These are phyloP conservation scores for Pseudocercospora crystallina DNA, from an alignment of 2,329 filamentous ascomycete genomes.

Conservation along the genomic window DNA sequence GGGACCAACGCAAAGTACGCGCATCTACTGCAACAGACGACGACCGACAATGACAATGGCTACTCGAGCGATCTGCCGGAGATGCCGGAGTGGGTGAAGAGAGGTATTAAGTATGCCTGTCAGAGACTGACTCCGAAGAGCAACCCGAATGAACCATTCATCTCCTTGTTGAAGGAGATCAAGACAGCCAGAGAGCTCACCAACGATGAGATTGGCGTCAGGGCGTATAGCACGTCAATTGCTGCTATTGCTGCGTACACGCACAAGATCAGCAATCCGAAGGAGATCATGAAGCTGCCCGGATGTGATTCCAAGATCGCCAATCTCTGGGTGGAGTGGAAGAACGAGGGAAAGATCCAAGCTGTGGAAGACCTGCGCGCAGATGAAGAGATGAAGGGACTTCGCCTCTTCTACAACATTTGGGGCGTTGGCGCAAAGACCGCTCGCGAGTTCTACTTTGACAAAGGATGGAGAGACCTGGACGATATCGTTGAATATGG, in stretches of 20 bases:
- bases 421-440: conserved; percentile 89
- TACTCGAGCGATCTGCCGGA: conserved; percentile 56
- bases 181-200: conserved; percentile 68
- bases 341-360: conserved; percentile 54
- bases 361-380: conserved; percentile 64
- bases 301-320: conserved; percentile 81
- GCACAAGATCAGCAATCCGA: conserved; percentile 47
- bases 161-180: conserved; percentile 72
- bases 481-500: conserved; percentile 84
- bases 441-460: conserved; percentile 76
- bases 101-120: conserved; percentile 72
- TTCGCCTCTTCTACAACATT: conserved; percentile 76
- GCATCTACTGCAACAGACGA: conserved; percentile 66
- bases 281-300: conserved; percentile 58
- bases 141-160: conserved; percentile 72
- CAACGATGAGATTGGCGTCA: conserved; percentile 74
- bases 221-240: conserved; percentile 85
- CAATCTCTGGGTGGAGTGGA: conserved; percentile 74
- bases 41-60: conserved; percentile 70
- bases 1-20: conserved; percentile 36
- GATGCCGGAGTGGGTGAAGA: conserved; percentile 67
- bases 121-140: conserved; percentile 70
- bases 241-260: conserved; percentile 83
- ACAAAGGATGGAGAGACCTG: conserved; percentile 74
- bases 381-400: conserved; percentile 63